phyloP scores from a whole-genome alignment of 192 early-diverging fungal species.

The Entomortierella lignicola region DNA sequence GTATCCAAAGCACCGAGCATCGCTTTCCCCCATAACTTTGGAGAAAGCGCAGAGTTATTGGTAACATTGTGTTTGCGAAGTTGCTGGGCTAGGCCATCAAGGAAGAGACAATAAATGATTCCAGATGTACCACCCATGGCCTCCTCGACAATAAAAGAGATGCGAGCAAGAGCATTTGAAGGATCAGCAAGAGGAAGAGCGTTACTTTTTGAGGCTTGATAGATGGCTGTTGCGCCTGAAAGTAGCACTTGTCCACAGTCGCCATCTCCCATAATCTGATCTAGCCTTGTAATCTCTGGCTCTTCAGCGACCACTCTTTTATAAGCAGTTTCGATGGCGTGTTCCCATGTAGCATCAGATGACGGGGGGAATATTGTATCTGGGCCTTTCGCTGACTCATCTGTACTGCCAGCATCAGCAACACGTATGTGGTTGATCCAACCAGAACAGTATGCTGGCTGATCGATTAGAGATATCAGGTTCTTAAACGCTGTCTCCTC shows the following conservation, averaged over 20 bases:
- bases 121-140: slow-evolving; percentile 85
- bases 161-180: slow-evolving; percentile 62
- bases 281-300: slow-evolving; percentile 74
- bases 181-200: slow-evolving; percentile 59
- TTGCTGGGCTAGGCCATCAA: slow-evolving; percentile 70
- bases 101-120: slow-evolving; percentile 81
- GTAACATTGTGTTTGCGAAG: slow-evolving; percentile 41
- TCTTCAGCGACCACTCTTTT: slow-evolving; percentile 58
- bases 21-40: slow-evolving; percentile 61
- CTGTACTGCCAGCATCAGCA: slow-evolving; percentile 57
- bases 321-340: slow-evolving; percentile 58
- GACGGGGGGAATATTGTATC: slow-evolving; percentile 41
- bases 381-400: slow-evolving; percentile 47
- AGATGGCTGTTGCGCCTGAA: slow-evolving; percentile 72
- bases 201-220: slow-evolving; percentile 53
- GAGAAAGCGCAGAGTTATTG: slow-evolving; percentile 21
- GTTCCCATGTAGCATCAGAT: slow-evolving; percentile 60
- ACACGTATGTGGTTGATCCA: slow-evolving; percentile 68
- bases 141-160: slow-evolving; percentile 77
- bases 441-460: slow-evolving; percentile 66
- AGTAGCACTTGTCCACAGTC: slow-evolving; percentile 84
- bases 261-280: slow-evolving; percentile 84
- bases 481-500: slow-evolving; percentile 33
- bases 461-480: slow-evolving; percentile 66
- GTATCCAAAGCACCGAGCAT: slow-evolving; percentile 68